Base-by-base conservation (phyloP, 805 yeast genomes). In the Pichia insulana region DNA sequence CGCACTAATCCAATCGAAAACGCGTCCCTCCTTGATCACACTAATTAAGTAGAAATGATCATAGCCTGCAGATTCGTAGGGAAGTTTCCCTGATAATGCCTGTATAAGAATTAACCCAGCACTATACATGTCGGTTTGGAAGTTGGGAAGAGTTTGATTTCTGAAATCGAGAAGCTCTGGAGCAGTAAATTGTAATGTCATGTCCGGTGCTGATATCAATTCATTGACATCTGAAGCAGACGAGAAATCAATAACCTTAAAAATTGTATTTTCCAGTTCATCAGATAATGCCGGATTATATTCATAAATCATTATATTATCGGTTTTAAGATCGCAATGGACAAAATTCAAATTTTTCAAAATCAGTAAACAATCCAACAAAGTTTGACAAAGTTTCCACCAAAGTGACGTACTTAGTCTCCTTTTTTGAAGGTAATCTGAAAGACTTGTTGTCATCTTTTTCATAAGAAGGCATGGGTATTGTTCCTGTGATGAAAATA, bases 291-390 rank as follows among this genome's bases (percentile, higher is more conserved):
- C 62, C 32, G 2, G 25, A 31, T 4, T 41, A 38, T 9, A 39
- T 22, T 22, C 7, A 22, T 22, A 26, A 13, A 64, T 56, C 44
- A 72, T 52, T 8, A 73, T 52, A 49, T 73, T 73, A 36, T 67
- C 67, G 15, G 74, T 62, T 52, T 73, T 73, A 46, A 70, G 50
- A 49, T 73, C 78, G 48, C 74, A 64, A 46, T 73, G 77, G 13
- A 73, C 67, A 22, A 64, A 48, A 4, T 57, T 49, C 19, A 62
- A 42, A 3, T 52, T 50, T 34, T 47, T 47, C 19, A 68, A 40
- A 1, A 61, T 49, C 2, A 36, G 22, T 3, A 67, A 46, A 4
- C 57, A 55, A 36, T 50, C 44, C 1, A 63, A 15, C 16, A 67
- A 47, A 7, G 56, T 49, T 10, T 45, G 45, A 3, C 58, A 57